Base-by-base conservation (phyloP, 371 early-diverging fungal genomes). In the Mortierella sp. region DNA sequence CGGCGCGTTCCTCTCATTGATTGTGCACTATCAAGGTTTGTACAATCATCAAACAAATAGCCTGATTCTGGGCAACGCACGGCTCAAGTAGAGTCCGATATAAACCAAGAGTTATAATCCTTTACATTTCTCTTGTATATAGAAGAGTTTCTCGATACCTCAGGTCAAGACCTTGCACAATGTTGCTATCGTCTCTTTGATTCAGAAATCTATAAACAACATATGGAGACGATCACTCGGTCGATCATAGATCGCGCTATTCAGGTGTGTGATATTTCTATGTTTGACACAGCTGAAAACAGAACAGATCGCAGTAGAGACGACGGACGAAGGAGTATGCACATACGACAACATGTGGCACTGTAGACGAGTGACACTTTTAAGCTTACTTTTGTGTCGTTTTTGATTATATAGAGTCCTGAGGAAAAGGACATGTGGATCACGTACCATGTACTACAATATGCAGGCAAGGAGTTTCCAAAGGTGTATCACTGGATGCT, bases 141-240 rank as follows among this genome's bases (percentile, higher is more conserved):
- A 87, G 87, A 86, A 26, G 83, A 87, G 30, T 88, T 83, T 53
- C 44, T 86, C 30, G 73, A 82, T 32, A 55, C 75, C 4, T 50
- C 65, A 5, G 51, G 66, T 0, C 64, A 78, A 7, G 88, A 89
- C 42, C 70, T 89, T 41, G 81, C 83, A 9, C 81, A 79, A 42
- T 82, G 86, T 42, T 84, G 86, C 32, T 91, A 87, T 58, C 83
- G 85, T 50, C 72, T 91, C 51, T 79, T 91, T 48, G 90, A 89
- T 56, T 87, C 90, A 14, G 71, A 82, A 11, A 60, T 88, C 19
- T 91, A 84, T 64, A 81, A 82, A 21, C 83, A 84, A 60, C 83
- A 86, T 70, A 81, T 82, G 11, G 81, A 85, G 12, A 66, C 81
- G 19, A 84, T 89, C n/a, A 79, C 86, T 37, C 79, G 83, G 26